A percentile compares a stretch with the other conserved stretches of the same genome.
These are phyloP conservation scores for Mycosphaerella arachidis DNA, from an alignment of 2,329 filamentous ascomycete genomes.

Conservation along the genomic window DNA sequence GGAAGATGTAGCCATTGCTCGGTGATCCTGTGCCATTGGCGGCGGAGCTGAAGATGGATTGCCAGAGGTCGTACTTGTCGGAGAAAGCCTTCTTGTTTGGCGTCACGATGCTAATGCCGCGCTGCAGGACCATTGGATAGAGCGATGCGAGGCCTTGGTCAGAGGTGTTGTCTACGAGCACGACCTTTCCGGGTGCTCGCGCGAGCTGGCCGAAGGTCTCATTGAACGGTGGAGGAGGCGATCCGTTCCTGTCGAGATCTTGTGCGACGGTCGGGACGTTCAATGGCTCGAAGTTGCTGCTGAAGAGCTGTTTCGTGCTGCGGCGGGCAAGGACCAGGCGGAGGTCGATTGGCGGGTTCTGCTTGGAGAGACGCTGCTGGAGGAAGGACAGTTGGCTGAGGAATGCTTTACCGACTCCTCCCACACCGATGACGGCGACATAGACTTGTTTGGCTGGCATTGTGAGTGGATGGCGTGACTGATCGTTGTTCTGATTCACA, in stretches of 20 bases:
- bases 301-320: constrained; percentile 76
- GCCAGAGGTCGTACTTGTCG: constrained; percentile 73
- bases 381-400: constrained; percentile 72
- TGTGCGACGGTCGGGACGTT: constrained; percentile 57
- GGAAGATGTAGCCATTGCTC: constrained; percentile 72
- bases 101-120: constrained; percentile 85
- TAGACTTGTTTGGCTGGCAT: constrained; percentile 31
- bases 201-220: constrained; percentile 75
- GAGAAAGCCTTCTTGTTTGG: constrained; percentile 99
- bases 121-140: constrained; percentile 76
- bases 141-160: constrained; percentile 76
- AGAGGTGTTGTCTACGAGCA: constrained; percentile 94
- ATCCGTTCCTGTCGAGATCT: constrained; percentile 59
- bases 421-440: constrained; percentile 59
- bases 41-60: constrained; percentile 75
- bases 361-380: constrained; percentile 53
- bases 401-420: constrained; percentile 90
- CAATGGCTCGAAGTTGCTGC: constrained; percentile 65
- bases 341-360: constrained; percentile 58
- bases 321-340: constrained; percentile 80
- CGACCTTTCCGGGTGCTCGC: constrained; percentile 68
- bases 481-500: not conserved
- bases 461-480: not conserved
- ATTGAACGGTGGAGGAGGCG: constrained; percentile 61
- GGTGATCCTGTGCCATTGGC: constrained; percentile 51